Percentiles rank a stretch among this genome's conserved stretches.
Conservation (phyloP, 1,284 basidiomycete genomes). For the Lentinus polychrous region DNA sequence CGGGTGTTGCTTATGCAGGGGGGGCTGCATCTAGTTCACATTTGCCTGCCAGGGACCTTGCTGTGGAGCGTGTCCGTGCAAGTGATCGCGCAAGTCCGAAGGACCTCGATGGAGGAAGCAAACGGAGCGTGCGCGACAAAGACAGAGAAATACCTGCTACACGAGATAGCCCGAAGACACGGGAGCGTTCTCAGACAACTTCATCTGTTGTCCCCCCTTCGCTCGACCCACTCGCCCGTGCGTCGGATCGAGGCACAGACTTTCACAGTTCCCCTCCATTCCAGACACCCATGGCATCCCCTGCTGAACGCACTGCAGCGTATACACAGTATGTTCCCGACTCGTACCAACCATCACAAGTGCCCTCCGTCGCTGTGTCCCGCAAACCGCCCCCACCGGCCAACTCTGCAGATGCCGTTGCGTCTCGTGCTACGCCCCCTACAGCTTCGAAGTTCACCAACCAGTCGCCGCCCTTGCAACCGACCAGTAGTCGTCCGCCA, state of each 20-base stretch:
- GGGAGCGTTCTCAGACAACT: constrained; percentile 34
- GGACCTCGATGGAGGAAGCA: constrained; percentile 35
- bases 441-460: constrained; percentile 34
- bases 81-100: constrained; percentile 48
- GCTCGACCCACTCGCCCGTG: constrained; percentile 27
- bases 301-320: constrained; percentile 42
- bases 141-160: constrained; percentile 33
- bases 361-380: constrained; percentile 23
- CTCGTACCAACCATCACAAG: constrained; percentile 28
- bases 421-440: constrained; percentile 37
- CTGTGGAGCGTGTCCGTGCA: constrained; percentile 47
- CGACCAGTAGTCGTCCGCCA: constrained; percentile 47
- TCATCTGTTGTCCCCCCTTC: constrained; percentile 32
- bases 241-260: constrained; percentile 38
- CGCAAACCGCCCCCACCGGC: constrained; percentile 18
- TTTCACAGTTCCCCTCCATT: constrained; percentile 46
- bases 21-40: constrained; percentile 31
- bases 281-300: constrained; percentile 42
- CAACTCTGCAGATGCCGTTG: constrained; percentile 14
- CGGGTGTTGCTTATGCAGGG: constrained; percentile 46
- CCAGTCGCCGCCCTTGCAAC: constrained; percentile 52
- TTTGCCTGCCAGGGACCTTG: constrained; percentile 40
- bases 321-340: constrained; percentile 49
- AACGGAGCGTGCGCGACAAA: constrained; percentile 27
- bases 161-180: constrained; percentile 45